A percentile compares a stretch with the other conserved stretches of the same genome.
These are phyloP conservation scores for Ramaria rubella DNA, from an alignment of 768 basidiomycete species.

Conservation along the genomic window DNA sequence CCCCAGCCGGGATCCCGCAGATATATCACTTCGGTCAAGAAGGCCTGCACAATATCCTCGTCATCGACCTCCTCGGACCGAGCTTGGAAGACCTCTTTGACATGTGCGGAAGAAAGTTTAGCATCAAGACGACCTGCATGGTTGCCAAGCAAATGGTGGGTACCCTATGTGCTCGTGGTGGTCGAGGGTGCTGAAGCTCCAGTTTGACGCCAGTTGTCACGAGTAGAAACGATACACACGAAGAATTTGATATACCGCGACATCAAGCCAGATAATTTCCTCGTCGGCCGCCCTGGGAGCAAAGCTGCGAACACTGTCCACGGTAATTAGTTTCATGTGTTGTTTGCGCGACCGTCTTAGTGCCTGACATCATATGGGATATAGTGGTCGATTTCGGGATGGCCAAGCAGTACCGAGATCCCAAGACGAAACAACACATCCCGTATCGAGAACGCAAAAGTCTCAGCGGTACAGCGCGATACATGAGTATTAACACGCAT, in stretches of 20 bases:
- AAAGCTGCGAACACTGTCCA: slow-evolving; percentile 66
- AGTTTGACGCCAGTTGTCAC: slow-evolving; percentile 56
- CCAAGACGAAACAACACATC: slow-evolving; percentile 98
- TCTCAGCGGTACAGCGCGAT: slow-evolving; percentile 92
- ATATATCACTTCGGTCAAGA: slow-evolving; percentile 99
- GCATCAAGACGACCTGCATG: slow-evolving; percentile 98
- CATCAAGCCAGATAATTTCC: slow-evolving; percentile 99
- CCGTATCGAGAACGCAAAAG: slow-evolving; percentile 98
- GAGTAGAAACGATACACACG: slow-evolving; percentile 97
- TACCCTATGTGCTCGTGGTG: neutral
- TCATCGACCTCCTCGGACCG: slow-evolving; percentile 96
- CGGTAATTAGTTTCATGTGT: slow-evolving; percentile 36
- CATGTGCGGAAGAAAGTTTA: slow-evolving; percentile 97
- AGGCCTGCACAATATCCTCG: slow-evolving; percentile 95
- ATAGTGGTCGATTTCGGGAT: slow-evolving; percentile 96
- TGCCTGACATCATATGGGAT: neutral
- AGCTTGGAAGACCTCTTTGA: slow-evolving; percentile 97
- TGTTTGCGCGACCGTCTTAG: slow-evolving; percentile 9
- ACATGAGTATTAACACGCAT: slow-evolving; percentile 99
- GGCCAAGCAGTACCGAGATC: slow-evolving; percentile 99
- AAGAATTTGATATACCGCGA: slow-evolving; percentile 99
- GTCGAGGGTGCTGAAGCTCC: neutral
- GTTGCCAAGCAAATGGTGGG: slow-evolving; percentile 93
- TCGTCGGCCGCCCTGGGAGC: slow-evolving; percentile 89
- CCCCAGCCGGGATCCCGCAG: slow-evolving; percentile 89